These are phyloP conservation scores for Epichloe coenophiala DNA, from an alignment of 2,329 filamentous ascomycete genomes.

Conservation along the genomic window DNA sequence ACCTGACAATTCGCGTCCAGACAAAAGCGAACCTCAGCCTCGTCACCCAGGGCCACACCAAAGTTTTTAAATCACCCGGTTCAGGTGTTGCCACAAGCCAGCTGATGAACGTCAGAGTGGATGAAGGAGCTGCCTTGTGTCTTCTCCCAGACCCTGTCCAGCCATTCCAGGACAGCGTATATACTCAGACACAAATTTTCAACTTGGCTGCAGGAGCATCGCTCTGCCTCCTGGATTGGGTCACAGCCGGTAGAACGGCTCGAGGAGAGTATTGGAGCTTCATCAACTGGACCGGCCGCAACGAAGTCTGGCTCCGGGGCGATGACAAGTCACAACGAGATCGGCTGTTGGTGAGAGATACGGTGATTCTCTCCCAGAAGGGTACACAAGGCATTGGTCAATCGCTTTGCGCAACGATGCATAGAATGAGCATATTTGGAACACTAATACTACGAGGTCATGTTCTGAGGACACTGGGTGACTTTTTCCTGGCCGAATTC, in stretches of 20 bases:
- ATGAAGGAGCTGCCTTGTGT: conserved; percentile 40
- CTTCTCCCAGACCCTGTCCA: conserved; percentile 85
- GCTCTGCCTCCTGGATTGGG: conserved; percentile 85
- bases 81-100: conserved; percentile 44
- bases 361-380: conserved; percentile 57
- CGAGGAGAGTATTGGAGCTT: conserved; percentile 85
- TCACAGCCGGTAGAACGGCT: conserved; percentile 73
- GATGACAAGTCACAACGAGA: conserved; percentile 21
- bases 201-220: conserved; percentile 42
- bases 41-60: conserved; percentile 72
- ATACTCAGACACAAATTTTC: conserved; percentile 75
- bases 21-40: conserved; percentile 51
- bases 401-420: conserved; percentile 49
- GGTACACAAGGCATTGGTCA: conserved; percentile 25
- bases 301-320: conserved; percentile 61
- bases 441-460: conserved; percentile 73
- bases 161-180: conserved; percentile 73
- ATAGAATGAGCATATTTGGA: conserved; percentile 63
- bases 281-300: conserved; percentile 63
- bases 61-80: conserved; percentile 73
- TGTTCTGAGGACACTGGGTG: conserved; percentile 49
- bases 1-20: conserved; percentile 55
- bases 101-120: conserved; percentile 36
- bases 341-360: conserved; percentile 71
- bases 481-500: conserved; percentile 73